Evolutionary conservation across 169 alveolate genomes (phyloP).

Genomic region (Plasmodium yoelii): DNA sequence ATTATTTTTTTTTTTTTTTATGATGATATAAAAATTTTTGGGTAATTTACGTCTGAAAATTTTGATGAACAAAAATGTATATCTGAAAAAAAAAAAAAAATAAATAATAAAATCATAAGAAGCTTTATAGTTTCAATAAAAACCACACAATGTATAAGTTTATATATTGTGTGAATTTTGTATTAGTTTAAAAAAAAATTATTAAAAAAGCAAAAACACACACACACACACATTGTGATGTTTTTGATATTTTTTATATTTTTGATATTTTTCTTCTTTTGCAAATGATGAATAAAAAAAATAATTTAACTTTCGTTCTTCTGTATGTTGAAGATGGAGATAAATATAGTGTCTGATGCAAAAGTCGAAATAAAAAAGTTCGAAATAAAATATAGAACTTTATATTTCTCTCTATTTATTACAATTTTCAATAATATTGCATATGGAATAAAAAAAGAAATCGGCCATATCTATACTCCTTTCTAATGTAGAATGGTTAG

Average conservation of each 20-base stretch:
- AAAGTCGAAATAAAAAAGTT: not conserved
- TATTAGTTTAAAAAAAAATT: too few species aligned
- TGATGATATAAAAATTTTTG: not conserved
- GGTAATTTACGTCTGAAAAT: slow-evolving; percentile 73
- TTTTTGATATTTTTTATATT: too few species aligned
- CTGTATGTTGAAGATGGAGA: slow-evolving; percentile 39
- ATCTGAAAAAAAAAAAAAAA: slow-evolving; percentile 40
- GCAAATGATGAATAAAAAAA: slow-evolving; percentile 6
- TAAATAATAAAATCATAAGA: not conserved
- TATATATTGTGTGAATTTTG: too few species aligned
- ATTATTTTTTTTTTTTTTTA: slow-evolving; percentile 39
- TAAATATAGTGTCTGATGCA: slow-evolving; percentile 40
- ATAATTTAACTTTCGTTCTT: slow-evolving; percentile 16
- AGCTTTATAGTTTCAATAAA: too few species aligned
- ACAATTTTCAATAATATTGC: too few species aligned
- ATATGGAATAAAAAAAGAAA: not conserved
- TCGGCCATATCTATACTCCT: not conserved
- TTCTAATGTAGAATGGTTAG: too few species aligned
- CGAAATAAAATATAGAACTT: not conserved
- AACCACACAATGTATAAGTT: too few species aligned
- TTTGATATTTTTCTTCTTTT: not conserved
- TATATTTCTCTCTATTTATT: too few species aligned
- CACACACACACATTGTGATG: too few species aligned
- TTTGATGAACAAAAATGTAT: slow-evolving; percentile 6
- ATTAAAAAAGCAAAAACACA: too few species aligned